phyloP scores from a whole-genome alignment of 2,329 filamentous ascomycete species.

The Fusarium succisae region DNA sequence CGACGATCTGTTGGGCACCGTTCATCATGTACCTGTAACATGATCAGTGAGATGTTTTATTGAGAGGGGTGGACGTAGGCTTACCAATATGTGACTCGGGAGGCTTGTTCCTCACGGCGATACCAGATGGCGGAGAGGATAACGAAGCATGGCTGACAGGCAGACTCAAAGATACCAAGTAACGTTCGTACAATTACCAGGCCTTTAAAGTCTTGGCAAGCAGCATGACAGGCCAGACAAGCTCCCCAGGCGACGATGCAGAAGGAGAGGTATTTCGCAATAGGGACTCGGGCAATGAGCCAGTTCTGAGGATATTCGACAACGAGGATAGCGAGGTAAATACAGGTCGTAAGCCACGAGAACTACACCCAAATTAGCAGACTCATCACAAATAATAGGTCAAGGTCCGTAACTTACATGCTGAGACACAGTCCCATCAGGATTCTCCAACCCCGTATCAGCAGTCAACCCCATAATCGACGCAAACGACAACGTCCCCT shows the following conservation, averaged over 20 bases:
- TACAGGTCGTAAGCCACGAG: constrained; percentile 76
- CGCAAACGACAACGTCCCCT: constrained; percentile 72
- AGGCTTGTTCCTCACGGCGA: constrained; percentile 72
- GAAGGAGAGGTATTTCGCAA: constrained; percentile 72
- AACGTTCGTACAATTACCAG: constrained; percentile 70
- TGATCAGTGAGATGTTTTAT: fast-evolving
- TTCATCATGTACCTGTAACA: constrained; percentile 71
- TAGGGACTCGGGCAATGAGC: constrained; percentile 68
- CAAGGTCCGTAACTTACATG: constrained; percentile 28
- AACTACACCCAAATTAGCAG: too few relatives aligned
- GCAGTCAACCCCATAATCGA: constrained; percentile 69
- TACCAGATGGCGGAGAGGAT: constrained; percentile 78
- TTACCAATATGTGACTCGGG: constrained; percentile 74
- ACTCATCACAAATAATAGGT: too few relatives aligned
- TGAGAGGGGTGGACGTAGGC: fast-evolving
- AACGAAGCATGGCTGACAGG: constrained; percentile 74
- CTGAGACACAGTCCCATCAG: constrained; percentile 42
- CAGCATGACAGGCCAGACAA: constrained; percentile 67
- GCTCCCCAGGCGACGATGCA: constrained; percentile 72
- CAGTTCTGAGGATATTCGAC: constrained; percentile 78
- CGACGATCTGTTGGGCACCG: constrained; percentile 76
- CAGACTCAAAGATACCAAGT: constrained; percentile 76
- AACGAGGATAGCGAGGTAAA: constrained; percentile 75
- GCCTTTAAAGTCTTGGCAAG: constrained; percentile 67
- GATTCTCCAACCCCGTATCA: constrained; percentile 58